Percentiles rank a stretch among this genome's conserved stretches.
Evolutionary conservation across 768 basidiomycete species (phyloP).

Genomic region (Agaricus sinodeliciosus): DNA sequence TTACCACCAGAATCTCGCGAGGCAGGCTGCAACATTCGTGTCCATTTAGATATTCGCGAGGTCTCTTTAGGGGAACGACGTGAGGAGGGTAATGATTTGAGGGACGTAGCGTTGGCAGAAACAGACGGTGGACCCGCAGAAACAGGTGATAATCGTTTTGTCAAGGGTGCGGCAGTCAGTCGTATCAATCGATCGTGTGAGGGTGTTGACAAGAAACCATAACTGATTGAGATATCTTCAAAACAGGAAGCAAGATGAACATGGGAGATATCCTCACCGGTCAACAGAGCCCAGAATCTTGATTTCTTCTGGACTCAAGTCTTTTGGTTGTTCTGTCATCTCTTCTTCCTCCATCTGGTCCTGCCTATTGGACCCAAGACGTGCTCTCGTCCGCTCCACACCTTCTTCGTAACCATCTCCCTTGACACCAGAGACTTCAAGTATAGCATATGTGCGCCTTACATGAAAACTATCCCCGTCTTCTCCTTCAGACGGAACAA

Average conservation of each 20-base stretch:
- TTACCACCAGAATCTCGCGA: slow-evolving; percentile 75
- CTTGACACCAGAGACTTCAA: slow-evolving; percentile 87
- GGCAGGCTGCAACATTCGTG: slow-evolving; percentile 75
- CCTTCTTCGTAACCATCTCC: slow-evolving; percentile 95
- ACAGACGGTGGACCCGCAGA: slow-evolving; percentile 39
- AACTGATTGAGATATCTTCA: slow-evolving; percentile 39
- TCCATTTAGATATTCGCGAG: slow-evolving; percentile 86
- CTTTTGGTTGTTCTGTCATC: slow-evolving; percentile 49
- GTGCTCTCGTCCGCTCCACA: slow-evolving; percentile 83
- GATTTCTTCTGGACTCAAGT: slow-evolving; percentile 69
- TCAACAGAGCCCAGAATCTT: slow-evolving; percentile 74
- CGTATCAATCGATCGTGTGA: slow-evolving; percentile 82
- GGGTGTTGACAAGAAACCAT: slow-evolving; percentile 82
- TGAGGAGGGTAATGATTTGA: slow-evolving; percentile 42
- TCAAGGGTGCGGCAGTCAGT: slow-evolving; percentile 55
- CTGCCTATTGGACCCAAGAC: slow-evolving; percentile 20
- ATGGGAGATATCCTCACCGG: slow-evolving; percentile 48
- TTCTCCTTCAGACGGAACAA: slow-evolving; percentile 71
- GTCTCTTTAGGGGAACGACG: slow-evolving; percentile 55
- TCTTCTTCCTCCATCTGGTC: slow-evolving; percentile 48
- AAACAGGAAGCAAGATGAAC: slow-evolving; percentile 4
- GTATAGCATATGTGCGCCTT: slow-evolving; percentile 79
- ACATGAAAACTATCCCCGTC: slow-evolving; percentile 81
- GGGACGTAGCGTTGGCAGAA: slow-evolving; percentile 37
- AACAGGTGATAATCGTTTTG: slow-evolving; percentile 47